Conservation (phyloP, 73 alveolate species). For the Tetrahymena malaccensis region DNA sequence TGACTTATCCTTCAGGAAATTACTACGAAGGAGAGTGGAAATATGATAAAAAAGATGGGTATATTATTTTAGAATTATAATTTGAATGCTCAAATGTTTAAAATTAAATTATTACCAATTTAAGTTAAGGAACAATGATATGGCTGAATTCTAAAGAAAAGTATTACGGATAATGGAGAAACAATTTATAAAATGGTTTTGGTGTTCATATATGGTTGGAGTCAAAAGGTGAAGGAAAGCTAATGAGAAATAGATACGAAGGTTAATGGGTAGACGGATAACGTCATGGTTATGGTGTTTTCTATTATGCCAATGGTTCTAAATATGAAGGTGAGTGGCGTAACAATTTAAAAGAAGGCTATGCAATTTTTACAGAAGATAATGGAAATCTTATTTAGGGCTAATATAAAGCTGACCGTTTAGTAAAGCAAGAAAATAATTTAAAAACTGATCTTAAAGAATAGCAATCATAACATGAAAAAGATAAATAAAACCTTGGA, state of each 20-base stretch:
- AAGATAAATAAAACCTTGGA: not conserved
- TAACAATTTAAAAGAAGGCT: slow-evolving; percentile 88
- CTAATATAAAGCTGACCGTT: slow-evolving; percentile 92
- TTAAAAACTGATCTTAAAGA: not conserved
- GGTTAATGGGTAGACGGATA: slow-evolving; percentile 96
- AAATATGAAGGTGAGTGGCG: slow-evolving; percentile 97
- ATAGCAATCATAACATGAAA: not conserved
- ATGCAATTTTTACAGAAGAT: slow-evolving; percentile 88
- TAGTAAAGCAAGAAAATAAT: slow-evolving; percentile 48
- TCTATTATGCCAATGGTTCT: slow-evolving; percentile 94
- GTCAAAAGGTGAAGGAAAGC: slow-evolving; percentile 81
- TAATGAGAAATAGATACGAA: slow-evolving; percentile 93
- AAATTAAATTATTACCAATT: not conserved
- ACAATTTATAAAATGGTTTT: slow-evolving; percentile 86
- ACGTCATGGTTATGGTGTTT: slow-evolving; percentile 96
- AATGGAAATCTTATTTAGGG: slow-evolving; percentile 94
- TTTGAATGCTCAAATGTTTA: not conserved
- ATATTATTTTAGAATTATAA: not conserved
- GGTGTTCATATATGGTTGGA: slow-evolving; percentile 98
- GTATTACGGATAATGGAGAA: slow-evolving; percentile 96
- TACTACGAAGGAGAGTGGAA: slow-evolving; percentile 93
- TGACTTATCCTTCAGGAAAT: slow-evolving; percentile 87
- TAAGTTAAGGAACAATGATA: slow-evolving; percentile 85
- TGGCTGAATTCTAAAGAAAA: slow-evolving; percentile 91
- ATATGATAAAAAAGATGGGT: slow-evolving; percentile 75